Percentiles rank a stretch among this genome's conserved stretches.
These are phyloP conservation scores for Aspergillus costaricaensis DNA, from an alignment of 2,329 filamentous ascomycete species.

Conservation along the genomic window DNA sequence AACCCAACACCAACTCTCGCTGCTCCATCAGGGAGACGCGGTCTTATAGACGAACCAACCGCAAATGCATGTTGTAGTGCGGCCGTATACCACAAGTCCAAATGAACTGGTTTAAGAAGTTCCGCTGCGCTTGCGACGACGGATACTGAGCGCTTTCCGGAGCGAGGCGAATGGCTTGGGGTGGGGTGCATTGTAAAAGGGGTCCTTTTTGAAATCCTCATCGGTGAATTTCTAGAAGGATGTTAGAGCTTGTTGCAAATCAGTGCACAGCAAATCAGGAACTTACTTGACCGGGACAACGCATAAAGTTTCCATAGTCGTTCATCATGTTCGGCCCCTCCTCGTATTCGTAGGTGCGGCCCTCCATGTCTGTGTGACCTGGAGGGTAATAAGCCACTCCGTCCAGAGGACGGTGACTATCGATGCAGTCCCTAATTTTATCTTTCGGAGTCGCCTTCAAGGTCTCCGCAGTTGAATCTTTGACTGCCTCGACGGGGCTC, in stretches of 20 bases:
- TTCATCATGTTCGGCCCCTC: conserved; percentile 90
- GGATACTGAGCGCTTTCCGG: conserved; percentile 30
- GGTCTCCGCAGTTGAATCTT: conserved; percentile 71
- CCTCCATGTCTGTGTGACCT: conserved; percentile 67
- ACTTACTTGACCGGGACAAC: conserved; percentile 73
- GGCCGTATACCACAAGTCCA: not conserved
- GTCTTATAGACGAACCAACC: not conserved
- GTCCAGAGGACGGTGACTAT: conserved; percentile 75
- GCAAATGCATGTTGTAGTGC: not conserved
- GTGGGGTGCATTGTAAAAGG: conserved; percentile 37
- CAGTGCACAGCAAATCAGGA: not conserved
- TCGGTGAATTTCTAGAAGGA: conserved; percentile 41
- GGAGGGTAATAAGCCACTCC: conserved; percentile 77
- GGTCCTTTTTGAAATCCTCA: conserved; percentile 44
- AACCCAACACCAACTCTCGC: not conserved
- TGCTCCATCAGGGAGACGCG: not conserved
- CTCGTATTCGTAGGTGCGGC: conserved; percentile 73
- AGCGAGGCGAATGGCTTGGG: conserved; percentile 33
- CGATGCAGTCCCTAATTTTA: conserved; percentile 72
- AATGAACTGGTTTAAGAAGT: conserved; percentile 11
- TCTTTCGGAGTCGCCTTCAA: conserved; percentile 78
- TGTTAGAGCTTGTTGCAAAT: conserved; percentile 15
- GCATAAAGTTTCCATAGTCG: conserved; percentile 64
- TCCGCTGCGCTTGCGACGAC: conserved; percentile 25
- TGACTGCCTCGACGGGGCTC: conserved; percentile 76